Base-by-base conservation (phyloP, 176 grass and related monocot species). In the Oryza rufipogon region DNA sequence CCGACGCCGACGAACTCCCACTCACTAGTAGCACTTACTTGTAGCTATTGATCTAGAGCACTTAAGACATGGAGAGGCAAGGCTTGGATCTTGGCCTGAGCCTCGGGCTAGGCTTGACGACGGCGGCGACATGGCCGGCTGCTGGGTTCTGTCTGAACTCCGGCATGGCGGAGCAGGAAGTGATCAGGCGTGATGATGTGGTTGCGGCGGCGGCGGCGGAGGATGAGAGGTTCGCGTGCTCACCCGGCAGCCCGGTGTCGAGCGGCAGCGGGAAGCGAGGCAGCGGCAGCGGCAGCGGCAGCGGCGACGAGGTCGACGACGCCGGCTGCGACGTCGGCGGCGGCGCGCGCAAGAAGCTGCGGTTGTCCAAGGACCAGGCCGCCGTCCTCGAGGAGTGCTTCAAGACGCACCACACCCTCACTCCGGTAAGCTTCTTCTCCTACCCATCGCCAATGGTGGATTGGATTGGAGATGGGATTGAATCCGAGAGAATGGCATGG, bases 311-410 rank as follows among this genome's bases (percentile, higher is more conserved):
- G 56, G 46, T 48, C 46, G 94, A 94, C 65, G 91, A 92, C n/a
- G 86, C 51, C 11, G 81, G 73, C 2, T 87, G 87, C 23, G 95
- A 92, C 15, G 92, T 30, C 28, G 30, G 30, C 30, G 30, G 30
- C 46, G 86, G 86, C 9, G 92, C 91, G 0, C 91, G 96, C 34
- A 98, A 98, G 88, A 98, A 98, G 88, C 91, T 98, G 7, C 51
- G 96, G 1, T 88, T 98, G 0, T 92, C 96, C 17, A 98, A 96
- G 81, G 93, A 98, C 63, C 96, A 98, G 82, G 92, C 96, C 19
- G 96, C 91, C 65, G 81, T 98, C 4, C 89, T 98, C 22, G 96
- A 98, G 87, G 96, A 98, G 76, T 93, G 92, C 85, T 98, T 98
- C 91, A 95, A 93, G 86, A 87, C 89, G 67, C 93, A 98, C 93